phyloP scores from a whole-genome alignment of 139 green algal species.

The Volvox reticuliferus region DNA sequence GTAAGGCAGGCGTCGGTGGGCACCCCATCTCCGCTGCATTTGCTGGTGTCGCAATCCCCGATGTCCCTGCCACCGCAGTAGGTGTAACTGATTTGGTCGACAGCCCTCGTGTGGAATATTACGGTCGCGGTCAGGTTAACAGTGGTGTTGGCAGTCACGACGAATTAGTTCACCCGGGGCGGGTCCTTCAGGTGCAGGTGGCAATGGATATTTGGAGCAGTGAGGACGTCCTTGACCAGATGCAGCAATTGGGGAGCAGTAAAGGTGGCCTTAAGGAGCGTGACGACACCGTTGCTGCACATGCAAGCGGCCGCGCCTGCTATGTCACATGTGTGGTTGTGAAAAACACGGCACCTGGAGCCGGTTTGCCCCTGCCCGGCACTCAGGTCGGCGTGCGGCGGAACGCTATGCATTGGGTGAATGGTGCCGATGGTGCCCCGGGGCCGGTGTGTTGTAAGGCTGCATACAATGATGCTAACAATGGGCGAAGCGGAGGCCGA shows the following conservation, averaged over 20 bases:
- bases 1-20: not conserved
- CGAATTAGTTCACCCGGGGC: conserved; percentile 30
- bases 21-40: not conserved
- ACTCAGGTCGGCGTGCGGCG: not conserved
- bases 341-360: not conserved
- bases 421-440: too few species aligned
- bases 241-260: not conserved
- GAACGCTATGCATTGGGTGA: too few species aligned
- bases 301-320: not conserved
- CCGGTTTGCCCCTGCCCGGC: not conserved
- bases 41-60: not conserved
- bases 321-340: not conserved
- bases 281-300: not conserved
- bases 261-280: not conserved
- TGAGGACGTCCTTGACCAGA: not conserved
- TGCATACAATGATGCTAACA: too few species aligned
- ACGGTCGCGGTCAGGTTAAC: not conserved
- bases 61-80: not conserved
- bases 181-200: conserved; percentile 14
- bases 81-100: too few species aligned
- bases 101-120: not conserved
- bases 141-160: not conserved
- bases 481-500: not conserved
- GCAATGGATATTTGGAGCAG: not conserved
- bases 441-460: too few species aligned